phyloP scores from a whole-genome alignment of 495 filamentous ascomycete genomes.

The Endocarpon pusillum region DNA sequence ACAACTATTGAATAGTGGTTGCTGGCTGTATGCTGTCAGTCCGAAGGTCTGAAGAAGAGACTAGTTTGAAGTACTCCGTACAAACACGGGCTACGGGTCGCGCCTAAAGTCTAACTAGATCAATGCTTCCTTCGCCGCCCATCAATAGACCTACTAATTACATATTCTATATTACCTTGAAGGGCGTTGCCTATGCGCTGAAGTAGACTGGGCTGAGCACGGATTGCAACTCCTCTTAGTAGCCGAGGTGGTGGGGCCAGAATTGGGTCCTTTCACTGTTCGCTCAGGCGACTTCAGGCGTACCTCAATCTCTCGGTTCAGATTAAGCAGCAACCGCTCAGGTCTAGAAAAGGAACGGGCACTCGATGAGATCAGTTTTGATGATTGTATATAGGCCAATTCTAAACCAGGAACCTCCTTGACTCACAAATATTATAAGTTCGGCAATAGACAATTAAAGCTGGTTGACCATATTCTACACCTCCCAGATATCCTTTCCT shows the following conservation, averaged over 20 bases:
- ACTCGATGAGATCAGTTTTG: too few relatives aligned
- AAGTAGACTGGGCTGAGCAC: neutral
- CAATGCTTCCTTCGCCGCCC: neutral
- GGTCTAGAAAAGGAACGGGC: too few relatives aligned
- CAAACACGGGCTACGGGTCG: neutral
- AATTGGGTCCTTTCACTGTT: constrained; percentile 1
- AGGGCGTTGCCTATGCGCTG: neutral
- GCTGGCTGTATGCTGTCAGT: neutral
- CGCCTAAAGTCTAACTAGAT: neutral
- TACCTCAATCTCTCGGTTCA: neutral
- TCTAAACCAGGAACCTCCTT: too few relatives aligned
- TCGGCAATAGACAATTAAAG: too few relatives aligned
- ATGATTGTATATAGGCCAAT: too few relatives aligned
- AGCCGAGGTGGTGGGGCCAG: neutral
- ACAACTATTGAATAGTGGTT: neutral
- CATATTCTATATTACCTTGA: neutral
- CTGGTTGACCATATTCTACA: too few relatives aligned
- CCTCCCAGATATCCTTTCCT: too few relatives aligned
- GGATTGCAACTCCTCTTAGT: neutral
- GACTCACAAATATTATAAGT: too few relatives aligned
- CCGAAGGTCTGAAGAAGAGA: neutral
- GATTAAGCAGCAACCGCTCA: too few relatives aligned
- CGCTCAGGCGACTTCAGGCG: neutral
- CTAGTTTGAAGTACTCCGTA: neutral
- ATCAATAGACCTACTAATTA: neutral